phyloP scores from a whole-genome alignment of 2,329 filamentous ascomycete genomes.

The Apiospora rasikravindrae region DNA sequence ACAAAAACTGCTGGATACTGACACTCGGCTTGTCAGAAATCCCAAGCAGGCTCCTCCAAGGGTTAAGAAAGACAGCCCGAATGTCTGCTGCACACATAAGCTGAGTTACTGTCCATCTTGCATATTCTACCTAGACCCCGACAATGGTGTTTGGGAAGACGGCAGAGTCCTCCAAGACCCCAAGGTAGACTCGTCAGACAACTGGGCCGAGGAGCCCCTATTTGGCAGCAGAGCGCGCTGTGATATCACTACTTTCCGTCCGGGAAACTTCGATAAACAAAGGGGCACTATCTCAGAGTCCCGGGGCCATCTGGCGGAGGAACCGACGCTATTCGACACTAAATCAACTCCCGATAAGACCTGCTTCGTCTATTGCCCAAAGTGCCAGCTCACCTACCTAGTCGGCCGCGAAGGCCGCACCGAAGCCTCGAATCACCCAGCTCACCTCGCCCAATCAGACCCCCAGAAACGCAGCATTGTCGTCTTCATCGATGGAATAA shows the following conservation, averaged over 20 bases:
- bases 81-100: not conserved
- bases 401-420: not conserved
- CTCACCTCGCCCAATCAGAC: not conserved
- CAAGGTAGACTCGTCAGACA: not conserved
- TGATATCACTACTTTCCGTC: not conserved
- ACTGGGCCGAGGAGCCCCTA: not conserved
- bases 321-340: too few relatives aligned
- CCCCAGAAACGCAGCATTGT: not conserved
- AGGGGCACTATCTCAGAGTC: not conserved
- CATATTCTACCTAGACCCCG: not conserved
- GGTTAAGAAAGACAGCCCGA: not conserved
- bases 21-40: not conserved
- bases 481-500: not conserved
- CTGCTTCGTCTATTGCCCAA: not conserved
- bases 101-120: not conserved
- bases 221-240: not conserved
- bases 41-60: not conserved
- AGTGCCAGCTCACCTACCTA: not conserved
- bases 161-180: not conserved
- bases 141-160: not conserved
- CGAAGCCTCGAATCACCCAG: not conserved
- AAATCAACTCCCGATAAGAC: not conserved
- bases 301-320: too few relatives aligned
- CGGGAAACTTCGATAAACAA: too few relatives aligned
- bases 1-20: not conserved